Evolutionary conservation across 768 basidiomycete species (phyloP).

Genomic region (Tulasnella calospora): DNA sequence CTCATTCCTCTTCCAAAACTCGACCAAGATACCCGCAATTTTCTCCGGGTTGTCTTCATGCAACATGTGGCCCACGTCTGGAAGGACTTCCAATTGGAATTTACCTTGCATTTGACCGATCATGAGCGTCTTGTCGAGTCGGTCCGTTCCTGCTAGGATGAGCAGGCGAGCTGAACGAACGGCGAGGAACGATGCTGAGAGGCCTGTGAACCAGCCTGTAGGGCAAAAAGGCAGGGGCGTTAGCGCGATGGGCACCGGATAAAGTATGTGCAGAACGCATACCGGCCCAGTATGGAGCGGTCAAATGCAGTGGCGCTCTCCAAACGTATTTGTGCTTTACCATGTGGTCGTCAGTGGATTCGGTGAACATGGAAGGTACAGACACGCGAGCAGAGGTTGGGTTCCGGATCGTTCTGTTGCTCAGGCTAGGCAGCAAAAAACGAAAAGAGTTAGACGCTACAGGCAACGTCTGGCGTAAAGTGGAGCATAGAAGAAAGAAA

Average conservation of each 20-base stretch:
- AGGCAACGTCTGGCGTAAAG: not conserved
- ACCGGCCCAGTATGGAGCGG: conserved; percentile 90
- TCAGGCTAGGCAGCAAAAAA: not conserved
- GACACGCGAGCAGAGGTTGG: conserved; percentile 78
- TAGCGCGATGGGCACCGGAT: not conserved
- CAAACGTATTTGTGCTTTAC: conserved; percentile 53
- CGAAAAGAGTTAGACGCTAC: not conserved
- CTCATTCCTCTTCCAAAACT: conserved; percentile 91
- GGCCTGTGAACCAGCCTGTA: conserved; percentile 83
- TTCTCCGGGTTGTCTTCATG: conserved; percentile 89
- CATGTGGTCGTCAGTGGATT: conserved; percentile 29
- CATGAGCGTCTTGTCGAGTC: conserved; percentile 89
- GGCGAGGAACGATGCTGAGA: conserved; percentile 74
- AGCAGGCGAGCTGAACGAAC: conserved; percentile 78
- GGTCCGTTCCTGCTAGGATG: conserved; percentile 86
- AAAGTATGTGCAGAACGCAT: conserved; percentile 30
- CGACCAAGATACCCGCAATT: conserved; percentile 72
- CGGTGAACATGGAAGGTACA: conserved; percentile 68
- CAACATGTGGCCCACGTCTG: conserved; percentile 85
- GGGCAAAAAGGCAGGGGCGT: not conserved
- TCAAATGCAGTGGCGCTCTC: conserved; percentile 78
- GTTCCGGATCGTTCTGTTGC: conserved; percentile 68
- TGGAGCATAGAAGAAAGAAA: not conserved
- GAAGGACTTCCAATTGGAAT: conserved; percentile 87
- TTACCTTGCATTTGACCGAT: conserved; percentile 96